Evolutionary conservation across 306 rosid genomes (phyloP).

Genomic region (Dalbergia oliveri): DNA sequence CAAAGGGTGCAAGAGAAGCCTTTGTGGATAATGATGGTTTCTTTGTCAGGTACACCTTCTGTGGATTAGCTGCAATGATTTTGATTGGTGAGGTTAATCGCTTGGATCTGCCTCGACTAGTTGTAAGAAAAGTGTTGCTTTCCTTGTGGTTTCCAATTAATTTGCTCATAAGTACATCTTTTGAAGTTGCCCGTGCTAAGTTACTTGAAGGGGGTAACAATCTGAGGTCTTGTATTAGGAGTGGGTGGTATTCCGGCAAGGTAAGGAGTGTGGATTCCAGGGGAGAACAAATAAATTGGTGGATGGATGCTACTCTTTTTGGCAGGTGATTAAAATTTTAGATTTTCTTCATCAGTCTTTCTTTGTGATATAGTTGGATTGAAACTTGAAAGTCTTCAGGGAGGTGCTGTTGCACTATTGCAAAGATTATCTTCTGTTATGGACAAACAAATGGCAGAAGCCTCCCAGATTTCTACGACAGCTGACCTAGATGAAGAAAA

Average conservation of each 20-base stretch:
- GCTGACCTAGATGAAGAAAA: slow-evolving; percentile 42
- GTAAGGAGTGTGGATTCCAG: slow-evolving; percentile 91
- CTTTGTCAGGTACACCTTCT: slow-evolving; percentile 81
- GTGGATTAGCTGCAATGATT: slow-evolving; percentile 95
- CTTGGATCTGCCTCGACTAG: slow-evolving; percentile 78
- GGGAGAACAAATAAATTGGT: slow-evolving; percentile 98
- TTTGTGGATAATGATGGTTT: slow-evolving; percentile 36
- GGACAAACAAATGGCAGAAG: slow-evolving; percentile 56
- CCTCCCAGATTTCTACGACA: slow-evolving; percentile 40
- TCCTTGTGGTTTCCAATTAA: slow-evolving; percentile 26
- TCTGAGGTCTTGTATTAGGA: slow-evolving; percentile 60
- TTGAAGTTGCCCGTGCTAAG: neutral
- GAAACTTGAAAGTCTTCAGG: slow-evolving; percentile 63
- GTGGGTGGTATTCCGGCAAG: slow-evolving; percentile 92
- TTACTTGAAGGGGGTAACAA: slow-evolving; percentile 20
- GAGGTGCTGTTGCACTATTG: slow-evolving; percentile 78
- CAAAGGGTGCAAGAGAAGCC: neutral
- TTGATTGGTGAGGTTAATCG: slow-evolving; percentile 83
- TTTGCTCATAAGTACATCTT: neutral
- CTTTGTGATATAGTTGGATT: slow-evolving; percentile 45
- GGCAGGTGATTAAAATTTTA: slow-evolving; percentile 79
- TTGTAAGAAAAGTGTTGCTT: slow-evolving; percentile 62
- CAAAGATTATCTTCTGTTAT: slow-evolving; percentile 67
- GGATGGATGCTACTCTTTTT: slow-evolving; percentile 97
- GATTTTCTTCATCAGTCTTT: slow-evolving; percentile 13